These are phyloP conservation scores for Eucalyptus leucophloia DNA, from an alignment of 345 rosid species.

Conservation along the genomic window DNA sequence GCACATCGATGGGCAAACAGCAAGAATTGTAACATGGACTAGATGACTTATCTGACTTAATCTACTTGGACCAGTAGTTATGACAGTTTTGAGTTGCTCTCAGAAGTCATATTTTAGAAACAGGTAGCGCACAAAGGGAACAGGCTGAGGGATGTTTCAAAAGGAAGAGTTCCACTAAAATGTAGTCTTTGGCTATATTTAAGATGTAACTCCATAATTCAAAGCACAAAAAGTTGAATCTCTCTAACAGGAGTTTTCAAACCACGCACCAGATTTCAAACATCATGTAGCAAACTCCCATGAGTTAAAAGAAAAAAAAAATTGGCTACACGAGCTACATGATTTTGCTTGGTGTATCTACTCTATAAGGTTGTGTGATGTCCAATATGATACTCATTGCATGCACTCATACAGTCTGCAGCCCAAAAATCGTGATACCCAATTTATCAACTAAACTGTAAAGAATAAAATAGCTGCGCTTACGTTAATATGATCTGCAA, in stretches of 20 bases:
- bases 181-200: background rate
- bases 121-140: background rate
- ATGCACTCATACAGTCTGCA: background rate
- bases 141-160: background rate
- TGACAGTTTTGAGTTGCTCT: background rate
- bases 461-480: background rate
- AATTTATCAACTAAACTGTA: background rate
- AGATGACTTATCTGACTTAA: background rate
- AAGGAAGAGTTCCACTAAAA: background rate
- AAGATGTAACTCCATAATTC: background rate
- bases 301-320: background rate
- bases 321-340: background rate
- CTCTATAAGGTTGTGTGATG: background rate
- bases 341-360: background rate
- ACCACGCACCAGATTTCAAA: background rate
- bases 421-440: background rate
- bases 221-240: background rate
- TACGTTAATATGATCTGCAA: slow-evolving; percentile 74
- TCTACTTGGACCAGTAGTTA: background rate
- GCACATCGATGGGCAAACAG: background rate
- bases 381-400: background rate
- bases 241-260: background rate
- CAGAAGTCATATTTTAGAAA: background rate
- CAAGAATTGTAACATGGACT: background rate
- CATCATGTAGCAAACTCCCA: background rate